These are phyloP conservation scores for Magnaporthiopsis incrustans DNA, from an alignment of 2,329 filamentous ascomycete genomes.

Conservation along the genomic window DNA sequence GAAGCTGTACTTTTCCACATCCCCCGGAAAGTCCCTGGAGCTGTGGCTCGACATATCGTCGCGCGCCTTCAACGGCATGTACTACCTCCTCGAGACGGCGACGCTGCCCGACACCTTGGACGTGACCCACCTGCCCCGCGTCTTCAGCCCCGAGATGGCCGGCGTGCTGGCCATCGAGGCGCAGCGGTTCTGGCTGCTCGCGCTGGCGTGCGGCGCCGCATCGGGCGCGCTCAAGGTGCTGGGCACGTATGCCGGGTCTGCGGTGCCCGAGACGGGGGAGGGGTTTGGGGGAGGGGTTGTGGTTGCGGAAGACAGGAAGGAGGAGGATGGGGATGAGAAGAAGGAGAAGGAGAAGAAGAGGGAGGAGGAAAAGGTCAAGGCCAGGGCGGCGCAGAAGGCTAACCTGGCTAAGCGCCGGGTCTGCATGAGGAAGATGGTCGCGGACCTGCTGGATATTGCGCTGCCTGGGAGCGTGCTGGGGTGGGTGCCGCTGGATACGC, in stretches of 20 bases:
- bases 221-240: conserved; percentile 33
- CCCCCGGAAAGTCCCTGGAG: conserved; percentile 20
- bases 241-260: conserved; percentile 25
- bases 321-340: conserved; percentile 23
- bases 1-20: conserved; percentile 25
- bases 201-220: conserved; percentile 43
- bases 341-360: conserved; percentile 26
- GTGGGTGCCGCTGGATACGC: conserved; percentile 46
- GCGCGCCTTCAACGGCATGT: conserved; percentile 55
- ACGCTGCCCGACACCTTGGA: conserved; percentile 48
- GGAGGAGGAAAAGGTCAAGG: conserved; percentile 26
- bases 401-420: conserved; percentile 13
- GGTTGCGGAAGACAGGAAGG: conserved; percentile 7
- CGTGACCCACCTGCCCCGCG: conserved; percentile 31
- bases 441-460: conserved; percentile 53
- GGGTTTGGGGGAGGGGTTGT: conserved; percentile 18
- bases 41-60: conserved; percentile 46
- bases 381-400: conserved; percentile 9
- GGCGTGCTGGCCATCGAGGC: conserved; percentile 46
- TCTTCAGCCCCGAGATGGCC: conserved; percentile 44
- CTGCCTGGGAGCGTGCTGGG: conserved; percentile 53
- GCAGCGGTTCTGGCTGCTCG: conserved; percentile 63
- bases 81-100: conserved; percentile 57
- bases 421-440: conserved; percentile 28
- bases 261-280: conserved; percentile 24